Percentiles rank a stretch among this genome's conserved stretches.
Conservation (phyloP, 768 basidiomycete species). For the Podaxis pistillaris region DNA sequence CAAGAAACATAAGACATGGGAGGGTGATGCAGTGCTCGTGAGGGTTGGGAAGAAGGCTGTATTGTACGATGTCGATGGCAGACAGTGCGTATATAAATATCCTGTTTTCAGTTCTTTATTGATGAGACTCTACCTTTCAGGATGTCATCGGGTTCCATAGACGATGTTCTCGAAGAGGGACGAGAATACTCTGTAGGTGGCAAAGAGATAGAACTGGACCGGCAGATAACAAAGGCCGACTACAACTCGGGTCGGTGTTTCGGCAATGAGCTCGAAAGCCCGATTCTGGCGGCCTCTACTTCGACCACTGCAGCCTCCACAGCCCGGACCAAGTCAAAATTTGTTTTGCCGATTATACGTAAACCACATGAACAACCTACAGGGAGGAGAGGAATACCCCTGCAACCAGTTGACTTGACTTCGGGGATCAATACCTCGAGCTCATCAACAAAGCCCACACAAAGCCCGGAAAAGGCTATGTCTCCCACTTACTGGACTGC, state of each 20-base stretch:
- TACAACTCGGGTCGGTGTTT: conserved; percentile 69
- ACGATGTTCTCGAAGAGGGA: conserved; percentile 38
- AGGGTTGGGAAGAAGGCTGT: conserved; percentile 41
- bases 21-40: conserved; percentile 73
- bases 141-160: conserved; percentile 49
- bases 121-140: conserved; percentile 27
- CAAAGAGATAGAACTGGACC: conserved; percentile 68
- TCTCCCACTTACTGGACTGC: conserved; percentile 53
- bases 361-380: not conserved
- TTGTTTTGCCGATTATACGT: conserved; percentile 22
- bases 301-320: conserved; percentile 20
- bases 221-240: conserved; percentile 48
- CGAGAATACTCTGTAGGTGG: conserved; percentile 39
- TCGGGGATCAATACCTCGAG: conserved; percentile 1
- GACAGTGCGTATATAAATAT: conserved; percentile 43
- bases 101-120: not conserved
- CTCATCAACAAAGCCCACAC: conserved; percentile 11
- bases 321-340: conserved; percentile 24
- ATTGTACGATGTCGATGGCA: conserved; percentile 63
- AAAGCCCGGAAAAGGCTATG: conserved; percentile 23
- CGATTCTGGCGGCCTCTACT: conserved; percentile 7
- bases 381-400: conserved; percentile 6
- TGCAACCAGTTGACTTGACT: conserved; percentile 6
- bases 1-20: conserved; percentile 91
- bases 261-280: conserved; percentile 25